phyloP scores from a whole-genome alignment of 805 yeast genomes.

The Limtongia smithiae region DNA sequence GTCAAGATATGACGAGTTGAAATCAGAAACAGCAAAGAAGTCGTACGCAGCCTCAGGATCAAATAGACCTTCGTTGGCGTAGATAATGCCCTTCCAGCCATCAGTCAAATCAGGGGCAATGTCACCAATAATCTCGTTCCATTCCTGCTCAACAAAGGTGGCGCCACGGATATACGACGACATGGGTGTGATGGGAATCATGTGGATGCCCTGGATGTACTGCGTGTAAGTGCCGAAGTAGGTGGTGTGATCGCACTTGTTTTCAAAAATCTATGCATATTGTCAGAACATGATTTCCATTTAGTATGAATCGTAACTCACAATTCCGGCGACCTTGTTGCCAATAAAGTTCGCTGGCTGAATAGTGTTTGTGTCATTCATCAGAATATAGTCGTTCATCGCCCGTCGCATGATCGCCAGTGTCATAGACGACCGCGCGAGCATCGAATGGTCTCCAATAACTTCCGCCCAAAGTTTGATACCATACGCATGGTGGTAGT shows the following conservation, averaged over 20 bases:
- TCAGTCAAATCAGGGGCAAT: conserved; percentile 46
- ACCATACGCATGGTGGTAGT: conserved; percentile 64
- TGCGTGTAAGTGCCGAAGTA: conserved; percentile 60
- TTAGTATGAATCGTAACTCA: not conserved
- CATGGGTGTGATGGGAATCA: conserved; percentile 67
- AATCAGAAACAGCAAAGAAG: conserved; percentile 56
- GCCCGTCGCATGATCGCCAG: conserved; percentile 53
- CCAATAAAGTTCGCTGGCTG: conserved; percentile 51
- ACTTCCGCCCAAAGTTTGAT: conserved; percentile 67
- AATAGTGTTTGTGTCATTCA: conserved; percentile 45
- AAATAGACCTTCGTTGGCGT: conserved; percentile 68
- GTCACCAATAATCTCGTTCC: conserved; percentile 49
- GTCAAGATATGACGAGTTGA: conserved; percentile 60
- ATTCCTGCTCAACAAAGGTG: conserved; percentile 51
- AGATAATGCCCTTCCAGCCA: conserved; percentile 63
- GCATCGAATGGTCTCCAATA: conserved; percentile 51
- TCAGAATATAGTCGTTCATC: conserved; percentile 55
- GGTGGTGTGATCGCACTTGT: conserved; percentile 68
- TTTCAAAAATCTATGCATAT: conserved; percentile 48
- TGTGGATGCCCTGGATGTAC: conserved; percentile 74
- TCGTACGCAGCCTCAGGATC: conserved; percentile 63
- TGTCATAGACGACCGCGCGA: conserved; percentile 55
- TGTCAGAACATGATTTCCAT: not conserved
- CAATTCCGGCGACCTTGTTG: conserved; percentile 65
- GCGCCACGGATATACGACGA: conserved; percentile 55